These are phyloP conservation scores for Antitrichia curtipendula DNA, from an alignment of 225 moss, liverwort and hornwort genomes.

Conservation along the genomic window DNA sequence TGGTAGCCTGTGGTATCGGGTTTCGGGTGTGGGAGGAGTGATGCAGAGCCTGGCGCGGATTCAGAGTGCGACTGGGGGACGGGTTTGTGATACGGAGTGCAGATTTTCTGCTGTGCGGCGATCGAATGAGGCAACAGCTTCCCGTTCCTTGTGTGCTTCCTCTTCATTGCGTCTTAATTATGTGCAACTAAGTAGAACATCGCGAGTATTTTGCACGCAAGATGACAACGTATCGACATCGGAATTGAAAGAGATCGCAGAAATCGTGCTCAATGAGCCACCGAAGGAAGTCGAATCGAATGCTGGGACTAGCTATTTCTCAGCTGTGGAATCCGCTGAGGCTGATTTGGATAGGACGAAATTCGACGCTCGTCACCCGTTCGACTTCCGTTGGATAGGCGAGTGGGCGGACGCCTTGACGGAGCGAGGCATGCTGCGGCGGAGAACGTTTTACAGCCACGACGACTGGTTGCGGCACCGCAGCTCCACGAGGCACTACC, in stretches of 20 bases:
- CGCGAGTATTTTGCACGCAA: background rate
- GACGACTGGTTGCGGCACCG: slow-evolving; percentile 79
- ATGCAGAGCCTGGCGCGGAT: slow-evolving; percentile 29
- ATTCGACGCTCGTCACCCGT: slow-evolving; percentile 3
- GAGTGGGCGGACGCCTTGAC: slow-evolving; percentile 51
- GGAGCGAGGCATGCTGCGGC: slow-evolving; percentile 40
- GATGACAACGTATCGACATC: slow-evolving; percentile 18
- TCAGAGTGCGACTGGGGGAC: background rate
- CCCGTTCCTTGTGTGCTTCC: background rate
- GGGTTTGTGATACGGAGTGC: background rate
- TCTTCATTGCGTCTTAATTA: background rate
- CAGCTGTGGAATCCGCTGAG: background rate
- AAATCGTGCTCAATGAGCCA: background rate
- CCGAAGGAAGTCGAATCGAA: background rate
- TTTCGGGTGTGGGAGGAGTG: background rate
- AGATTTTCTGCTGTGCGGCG: background rate
- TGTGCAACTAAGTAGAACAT: background rate
- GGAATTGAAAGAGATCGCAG: slow-evolving; percentile 1
- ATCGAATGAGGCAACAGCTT: background rate
- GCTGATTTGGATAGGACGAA: background rate
- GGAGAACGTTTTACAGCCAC: slow-evolving; percentile 59
- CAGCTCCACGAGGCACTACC: slow-evolving; percentile 72
- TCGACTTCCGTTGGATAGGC: slow-evolving; percentile 30
- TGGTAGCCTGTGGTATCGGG: background rate
- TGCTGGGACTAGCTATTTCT: background rate